A percentile compares a stretch with the other conserved stretches of the same genome.
These are phyloP conservation scores for Delphinella strobiligena DNA, from an alignment of 2,329 filamentous ascomycete genomes.

Conservation along the genomic window DNA sequence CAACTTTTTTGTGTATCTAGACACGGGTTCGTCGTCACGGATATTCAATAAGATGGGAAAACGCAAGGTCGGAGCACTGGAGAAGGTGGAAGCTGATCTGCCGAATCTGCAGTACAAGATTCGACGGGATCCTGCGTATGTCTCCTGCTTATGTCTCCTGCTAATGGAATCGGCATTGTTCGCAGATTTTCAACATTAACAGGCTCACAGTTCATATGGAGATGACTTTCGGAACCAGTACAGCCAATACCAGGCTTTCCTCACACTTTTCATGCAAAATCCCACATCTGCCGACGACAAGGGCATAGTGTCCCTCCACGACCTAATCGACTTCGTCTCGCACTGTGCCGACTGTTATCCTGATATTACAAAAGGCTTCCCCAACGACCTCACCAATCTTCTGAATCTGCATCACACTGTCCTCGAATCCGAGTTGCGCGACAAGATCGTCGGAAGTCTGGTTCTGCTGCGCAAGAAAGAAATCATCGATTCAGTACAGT, in stretches of 20 bases:
- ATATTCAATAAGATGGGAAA: constrained; percentile 65
- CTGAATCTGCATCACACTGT: constrained; percentile 70
- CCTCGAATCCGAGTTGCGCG: constrained; percentile 72
- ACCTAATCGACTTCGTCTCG: constrained; percentile 85
- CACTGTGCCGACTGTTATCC: constrained; percentile 93
- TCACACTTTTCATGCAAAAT: constrained; percentile 80
- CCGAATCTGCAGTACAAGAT: constrained; percentile 88
- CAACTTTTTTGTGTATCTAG: neutral
- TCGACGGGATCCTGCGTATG: constrained; percentile 66
- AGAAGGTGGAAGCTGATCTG: constrained; percentile 90
- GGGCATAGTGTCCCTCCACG: constrained; percentile 72
- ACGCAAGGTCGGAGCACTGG: constrained; percentile 79
- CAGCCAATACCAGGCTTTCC: constrained; percentile 81
- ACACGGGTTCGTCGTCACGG: too few species aligned
- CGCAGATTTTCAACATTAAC: too few species aligned
- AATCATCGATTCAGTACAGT: constrained; percentile 68
- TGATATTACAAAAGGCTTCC: constrained; percentile 62
- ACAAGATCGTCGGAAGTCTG: constrained; percentile 87
- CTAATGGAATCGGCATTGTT: neutral
- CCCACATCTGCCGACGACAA: constrained; percentile 67
- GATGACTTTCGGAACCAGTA: constrained; percentile 84
- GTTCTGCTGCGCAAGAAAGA: constrained; percentile 84
- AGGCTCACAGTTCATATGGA: constrained; percentile 60
- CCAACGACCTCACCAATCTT: constrained; percentile 69
- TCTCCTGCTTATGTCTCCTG: too few species aligned